Evolutionary conservation across 352 stramenopile genomes (phyloP).

Genomic region (Globisporangium splendens): DNA sequence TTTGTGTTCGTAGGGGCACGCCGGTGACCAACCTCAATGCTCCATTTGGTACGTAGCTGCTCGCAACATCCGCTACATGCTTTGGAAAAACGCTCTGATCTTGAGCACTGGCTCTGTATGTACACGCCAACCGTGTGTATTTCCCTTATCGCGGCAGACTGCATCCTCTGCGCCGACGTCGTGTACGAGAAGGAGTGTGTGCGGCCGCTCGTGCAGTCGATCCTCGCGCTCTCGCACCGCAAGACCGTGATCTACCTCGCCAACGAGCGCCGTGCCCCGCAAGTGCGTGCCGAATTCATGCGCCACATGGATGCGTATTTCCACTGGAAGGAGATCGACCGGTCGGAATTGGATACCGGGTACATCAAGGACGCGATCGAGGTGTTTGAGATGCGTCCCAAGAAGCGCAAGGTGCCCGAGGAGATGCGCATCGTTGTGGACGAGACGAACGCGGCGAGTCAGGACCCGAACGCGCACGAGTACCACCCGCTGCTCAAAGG

Average conservation of each 20-base stretch:
- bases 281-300: slow-evolving; percentile 69
- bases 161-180: slow-evolving; percentile 76
- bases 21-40: slow-evolving; percentile 40
- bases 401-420: slow-evolving; percentile 66
- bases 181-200: slow-evolving; percentile 81
- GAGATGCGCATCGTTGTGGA: slow-evolving; percentile 59
- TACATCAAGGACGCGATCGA: slow-evolving; percentile 79
- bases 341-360: slow-evolving; percentile 47
- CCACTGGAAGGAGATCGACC: slow-evolving; percentile 63
- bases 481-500: slow-evolving; percentile 43
- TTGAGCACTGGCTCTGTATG: no score
- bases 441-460: slow-evolving; percentile 11
- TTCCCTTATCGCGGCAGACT: slow-evolving; percentile 30
- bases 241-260: slow-evolving; percentile 78
- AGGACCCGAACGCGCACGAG: slow-evolving; percentile 24
- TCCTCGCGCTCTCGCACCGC: slow-evolving; percentile 70
- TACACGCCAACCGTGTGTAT: background rate
- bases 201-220: slow-evolving; percentile 71
- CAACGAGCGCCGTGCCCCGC: slow-evolving; percentile 64
- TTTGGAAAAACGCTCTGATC: background rate
- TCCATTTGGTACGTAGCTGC: slow-evolving; percentile 40
- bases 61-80: background rate
- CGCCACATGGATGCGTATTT: slow-evolving; percentile 66
- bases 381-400: slow-evolving; percentile 72
- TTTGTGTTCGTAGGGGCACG: slow-evolving; percentile 45